Evolutionary conservation across 305 asterid genomes (phyloP).

Genomic region (Nicotiana rustica): DNA sequence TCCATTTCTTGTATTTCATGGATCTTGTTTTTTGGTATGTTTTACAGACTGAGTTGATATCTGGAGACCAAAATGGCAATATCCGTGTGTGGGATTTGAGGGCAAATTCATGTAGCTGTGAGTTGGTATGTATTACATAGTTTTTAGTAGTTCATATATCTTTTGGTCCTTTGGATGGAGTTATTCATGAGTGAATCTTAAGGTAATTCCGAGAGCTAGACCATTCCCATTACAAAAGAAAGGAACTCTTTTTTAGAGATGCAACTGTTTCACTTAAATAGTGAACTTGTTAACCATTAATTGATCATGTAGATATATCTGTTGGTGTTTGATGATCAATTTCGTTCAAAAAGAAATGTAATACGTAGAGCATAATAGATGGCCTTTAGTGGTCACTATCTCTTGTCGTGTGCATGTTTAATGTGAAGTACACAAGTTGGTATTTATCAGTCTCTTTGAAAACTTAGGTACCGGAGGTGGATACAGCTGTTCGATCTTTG

Average conservation of each 20-base stretch:
- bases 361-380: not conserved
- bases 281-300: slow-evolving; percentile 16
- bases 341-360: not conserved
- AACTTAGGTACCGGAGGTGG: slow-evolving; percentile 95
- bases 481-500: slow-evolving; percentile 90
- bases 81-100: slow-evolving; percentile 99
- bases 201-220: not conserved
- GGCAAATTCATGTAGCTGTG: slow-evolving; percentile 98
- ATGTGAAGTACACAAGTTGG: not conserved
- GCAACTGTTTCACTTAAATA: slow-evolving; percentile 2
- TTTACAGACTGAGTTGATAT: slow-evolving; percentile 87
- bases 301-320: not conserved
- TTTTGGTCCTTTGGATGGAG: slow-evolving; percentile 4
- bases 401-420: slow-evolving; percentile 25
- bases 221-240: not conserved
- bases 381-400: not conserved
- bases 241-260: not conserved
- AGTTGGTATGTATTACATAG: slow-evolving; percentile 62
- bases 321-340: slow-evolving; percentile 13
- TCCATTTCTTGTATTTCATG: not conserved
- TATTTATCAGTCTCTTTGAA: slow-evolving; percentile 29
- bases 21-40: slow-evolving; percentile 26
- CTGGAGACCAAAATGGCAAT: slow-evolving; percentile 98
- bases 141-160: slow-evolving; percentile 21
- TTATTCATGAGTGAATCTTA: not conserved